Conservation (phyloP, 768 basidiomycete genomes). For the Dentipellis sp. region DNA sequence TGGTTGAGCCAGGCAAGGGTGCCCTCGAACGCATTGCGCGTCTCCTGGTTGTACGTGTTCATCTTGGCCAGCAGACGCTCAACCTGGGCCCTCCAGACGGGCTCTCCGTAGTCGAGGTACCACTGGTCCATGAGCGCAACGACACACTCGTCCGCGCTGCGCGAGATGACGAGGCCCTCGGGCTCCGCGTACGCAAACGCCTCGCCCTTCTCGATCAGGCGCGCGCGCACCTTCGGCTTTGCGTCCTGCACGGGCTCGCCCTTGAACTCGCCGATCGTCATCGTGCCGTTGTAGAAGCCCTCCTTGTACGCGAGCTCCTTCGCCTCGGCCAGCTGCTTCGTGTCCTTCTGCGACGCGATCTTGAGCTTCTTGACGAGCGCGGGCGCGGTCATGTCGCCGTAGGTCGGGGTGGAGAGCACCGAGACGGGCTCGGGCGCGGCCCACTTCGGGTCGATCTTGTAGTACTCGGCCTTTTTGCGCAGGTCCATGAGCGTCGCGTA, state of each 20-base stretch:
- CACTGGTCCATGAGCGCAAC: slow-evolving; percentile 98
- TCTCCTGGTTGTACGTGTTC: slow-evolving; percentile 89
- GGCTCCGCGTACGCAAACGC: slow-evolving; percentile 95
- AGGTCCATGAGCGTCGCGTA: slow-evolving; percentile 84
- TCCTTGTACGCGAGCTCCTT: slow-evolving; percentile 99
- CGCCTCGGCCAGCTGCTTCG: slow-evolving; percentile 87
- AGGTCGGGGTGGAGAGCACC: slow-evolving; percentile 82
- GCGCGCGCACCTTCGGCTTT: slow-evolving; percentile 78
- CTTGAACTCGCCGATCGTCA: slow-evolving; percentile 87
- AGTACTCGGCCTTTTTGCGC: slow-evolving; percentile 93
- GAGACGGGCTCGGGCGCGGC: slow-evolving; percentile 76
- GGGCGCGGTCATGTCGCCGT: slow-evolving; percentile 85
- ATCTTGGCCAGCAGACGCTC: slow-evolving; percentile 73
- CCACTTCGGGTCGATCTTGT: slow-evolving; percentile 91
- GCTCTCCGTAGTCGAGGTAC: slow-evolving; percentile 97
- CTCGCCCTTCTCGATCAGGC: slow-evolving; percentile 67
- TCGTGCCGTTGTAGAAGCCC: slow-evolving; percentile 91
- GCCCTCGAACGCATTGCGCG: slow-evolving; percentile 84
- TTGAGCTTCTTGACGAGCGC: slow-evolving; percentile 81
- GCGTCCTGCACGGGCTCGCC: slow-evolving; percentile 86
- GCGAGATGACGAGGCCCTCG: slow-evolving; percentile 79
- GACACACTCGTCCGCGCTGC: slow-evolving; percentile 95
- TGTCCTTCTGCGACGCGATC: slow-evolving; percentile 92
- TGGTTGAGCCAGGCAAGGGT: slow-evolving; percentile 93
- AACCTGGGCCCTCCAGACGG: slow-evolving; percentile 76